Evolutionary conservation across 2,329 filamentous ascomycete species (phyloP), one percentile per base, ranked within the genome.

Genomic region (Aureobasidium zeae): DNA sequence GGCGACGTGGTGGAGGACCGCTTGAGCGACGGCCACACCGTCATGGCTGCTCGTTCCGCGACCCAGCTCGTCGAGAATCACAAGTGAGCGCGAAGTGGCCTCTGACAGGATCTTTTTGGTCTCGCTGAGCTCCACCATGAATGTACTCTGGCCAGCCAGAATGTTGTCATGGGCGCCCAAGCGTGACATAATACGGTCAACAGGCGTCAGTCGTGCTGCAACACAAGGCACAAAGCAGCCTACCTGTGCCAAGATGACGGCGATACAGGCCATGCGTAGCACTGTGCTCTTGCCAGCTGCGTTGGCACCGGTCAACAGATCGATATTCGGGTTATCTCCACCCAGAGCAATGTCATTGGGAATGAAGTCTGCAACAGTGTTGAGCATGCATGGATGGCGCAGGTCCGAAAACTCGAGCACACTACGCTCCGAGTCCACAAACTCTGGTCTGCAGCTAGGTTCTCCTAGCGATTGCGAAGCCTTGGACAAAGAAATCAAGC

Each of bases 111-210:
- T 98, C 71, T 96, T 96, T 69, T 96, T 94, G 0, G 91, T 98
- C 62, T 98, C 91, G 0, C 87, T 88, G 2, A 98, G 70, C 64
- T 98, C 91, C 20, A 98, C 89, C 58, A 98, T 96, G 71, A 98
- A 98, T 2, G 91, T 98, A 11, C 86, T 94, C 63, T 98, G 91
- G 0, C 89, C 86, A 1, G 89, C 91, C 59, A 98, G 96, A 55
- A 98, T 98, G 63, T 96, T 96, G 76, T 98, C 91, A 57, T 96
- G 94, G 35, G 91, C 91, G 8, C 91, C 91, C 0, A 98, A 77
- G 33, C 91, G 86, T 8, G 89, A 96, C 91, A 98, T 98, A 69
- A 98, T 96, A 44, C 91, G 85, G 60, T 98, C 91, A 3, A 94
- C 79, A 0, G 91, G 89, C 0, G 89, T 96, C 32, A 98, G 72